These are phyloP conservation scores for Suhomyces sp. DNA, from an alignment of 805 yeast species.

Conservation along the genomic window DNA sequence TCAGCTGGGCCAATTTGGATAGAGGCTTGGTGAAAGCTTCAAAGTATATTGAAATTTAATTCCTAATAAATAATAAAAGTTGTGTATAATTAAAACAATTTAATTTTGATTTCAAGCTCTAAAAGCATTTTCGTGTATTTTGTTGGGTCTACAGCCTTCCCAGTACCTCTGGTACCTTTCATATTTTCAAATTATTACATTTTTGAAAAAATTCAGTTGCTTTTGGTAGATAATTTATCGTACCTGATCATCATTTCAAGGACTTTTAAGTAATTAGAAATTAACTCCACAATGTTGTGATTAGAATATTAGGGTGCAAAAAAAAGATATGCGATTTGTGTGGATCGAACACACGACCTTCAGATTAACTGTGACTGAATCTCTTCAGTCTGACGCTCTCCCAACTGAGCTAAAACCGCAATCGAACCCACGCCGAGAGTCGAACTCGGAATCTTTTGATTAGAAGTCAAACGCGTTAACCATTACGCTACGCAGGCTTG, in stretches of 20 bases:
- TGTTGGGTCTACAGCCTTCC: no score
- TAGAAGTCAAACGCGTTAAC: slow-evolving; percentile 24
- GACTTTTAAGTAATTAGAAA: no score
- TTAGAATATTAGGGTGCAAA: background rate
- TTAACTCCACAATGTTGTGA: no score
- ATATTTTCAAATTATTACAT: no score
- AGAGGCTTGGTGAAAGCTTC: slow-evolving; percentile 67
- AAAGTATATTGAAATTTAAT: slow-evolving; percentile 41
- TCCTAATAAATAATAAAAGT: background rate
- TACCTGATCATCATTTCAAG: no score
- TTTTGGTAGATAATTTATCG: no score
- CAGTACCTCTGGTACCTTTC: no score
- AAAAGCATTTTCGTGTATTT: no score
- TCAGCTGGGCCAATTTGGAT: slow-evolving; percentile 61
- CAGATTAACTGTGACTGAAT: slow-evolving; percentile 45
- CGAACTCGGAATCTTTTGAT: slow-evolving; percentile 24
- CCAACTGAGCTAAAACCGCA: slow-evolving; percentile 37
- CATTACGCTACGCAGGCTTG: slow-evolving; percentile 19
- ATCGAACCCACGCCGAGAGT: slow-evolving; percentile 22
- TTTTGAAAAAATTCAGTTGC: no score
- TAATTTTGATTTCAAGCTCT: no score
- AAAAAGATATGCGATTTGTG: slow-evolving; percentile 36
- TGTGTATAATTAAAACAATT: no score
- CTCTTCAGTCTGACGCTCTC: slow-evolving; percentile 39
- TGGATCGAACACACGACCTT: slow-evolving; percentile 90